Evolutionary conservation across 257 asterid genomes (phyloP).

Genomic region (Nicotiana paniculata): DNA sequence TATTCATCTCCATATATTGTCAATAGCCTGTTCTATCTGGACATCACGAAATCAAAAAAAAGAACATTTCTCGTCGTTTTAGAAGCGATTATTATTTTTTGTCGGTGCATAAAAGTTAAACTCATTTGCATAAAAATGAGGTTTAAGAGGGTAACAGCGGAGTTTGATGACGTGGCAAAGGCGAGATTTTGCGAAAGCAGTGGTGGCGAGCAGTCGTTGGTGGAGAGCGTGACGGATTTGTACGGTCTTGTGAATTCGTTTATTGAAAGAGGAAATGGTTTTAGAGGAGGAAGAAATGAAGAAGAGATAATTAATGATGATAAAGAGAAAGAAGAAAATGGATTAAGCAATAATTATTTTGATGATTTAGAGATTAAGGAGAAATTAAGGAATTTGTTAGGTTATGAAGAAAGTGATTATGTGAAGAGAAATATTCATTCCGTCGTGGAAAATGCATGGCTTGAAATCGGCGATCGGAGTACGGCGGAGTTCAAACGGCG

Average conservation of each 20-base stretch:
- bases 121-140: background rate
- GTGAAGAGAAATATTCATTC: conserved; percentile 11
- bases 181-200: conserved; percentile 52
- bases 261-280: conserved; percentile 27
- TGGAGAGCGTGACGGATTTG: conserved; percentile 28
- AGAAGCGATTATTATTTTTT: background rate
- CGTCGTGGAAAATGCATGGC: conserved; percentile 20
- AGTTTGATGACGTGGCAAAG: conserved; percentile 51
- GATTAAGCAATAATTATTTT: background rate
- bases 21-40: too few relatives aligned
- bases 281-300: background rate
- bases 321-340: background rate
- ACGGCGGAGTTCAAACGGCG: conserved; percentile 23
- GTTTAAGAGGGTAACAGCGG: conserved; percentile 51
- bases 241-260: conserved; percentile 63
- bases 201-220: conserved; percentile 64
- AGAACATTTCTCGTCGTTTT: background rate
- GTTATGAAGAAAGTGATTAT: background rate
- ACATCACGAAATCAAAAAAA: background rate
- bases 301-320: background rate
- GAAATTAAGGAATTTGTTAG: conserved; percentile 10
- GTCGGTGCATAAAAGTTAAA: background rate
- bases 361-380: conserved; percentile 7
- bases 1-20: background rate
- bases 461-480: conserved; percentile 2